Evolutionary conservation across 768 basidiomycete species (phyloP).

Genomic region (Suillus luteus): DNA sequence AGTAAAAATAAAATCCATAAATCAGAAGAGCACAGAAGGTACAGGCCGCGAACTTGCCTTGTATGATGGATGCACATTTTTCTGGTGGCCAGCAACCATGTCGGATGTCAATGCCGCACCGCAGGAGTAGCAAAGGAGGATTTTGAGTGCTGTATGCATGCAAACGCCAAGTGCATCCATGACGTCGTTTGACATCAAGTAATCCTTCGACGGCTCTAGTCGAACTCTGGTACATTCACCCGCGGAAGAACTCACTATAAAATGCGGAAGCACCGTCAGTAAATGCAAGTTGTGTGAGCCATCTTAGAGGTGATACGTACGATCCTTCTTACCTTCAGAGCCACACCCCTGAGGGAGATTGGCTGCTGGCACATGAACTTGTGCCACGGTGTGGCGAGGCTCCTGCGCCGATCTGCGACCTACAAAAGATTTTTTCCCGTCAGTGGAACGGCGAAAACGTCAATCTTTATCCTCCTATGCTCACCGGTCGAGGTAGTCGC

Average conservation of each 20-base stretch:
- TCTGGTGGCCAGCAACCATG: neutral
- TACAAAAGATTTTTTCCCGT: no score
- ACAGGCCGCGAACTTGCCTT: neutral
- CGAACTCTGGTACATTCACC: neutral
- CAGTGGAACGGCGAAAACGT: no score
- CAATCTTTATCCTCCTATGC: neutral
- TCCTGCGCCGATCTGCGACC: no score
- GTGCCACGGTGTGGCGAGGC: neutral
- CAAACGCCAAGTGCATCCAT: neutral
- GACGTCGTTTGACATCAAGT: neutral
- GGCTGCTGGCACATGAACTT: no score
- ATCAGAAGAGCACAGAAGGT: no score
- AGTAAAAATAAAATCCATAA: no score
- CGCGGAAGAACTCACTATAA: neutral
- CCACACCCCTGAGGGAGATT: fast-evolving
- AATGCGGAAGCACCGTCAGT: no score
- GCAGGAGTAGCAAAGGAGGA: neutral
- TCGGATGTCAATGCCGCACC: neutral
- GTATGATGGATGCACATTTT: neutral
- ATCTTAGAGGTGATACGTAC: no score
- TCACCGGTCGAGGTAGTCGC: neutral
- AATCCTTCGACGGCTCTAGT: neutral
- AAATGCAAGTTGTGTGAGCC: no score
- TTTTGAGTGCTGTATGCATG: neutral
- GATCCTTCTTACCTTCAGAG: neutral